Evolutionary conservation across 2,329 filamentous ascomycete species (phyloP).

Genomic region (Bipolaris cookei): DNA sequence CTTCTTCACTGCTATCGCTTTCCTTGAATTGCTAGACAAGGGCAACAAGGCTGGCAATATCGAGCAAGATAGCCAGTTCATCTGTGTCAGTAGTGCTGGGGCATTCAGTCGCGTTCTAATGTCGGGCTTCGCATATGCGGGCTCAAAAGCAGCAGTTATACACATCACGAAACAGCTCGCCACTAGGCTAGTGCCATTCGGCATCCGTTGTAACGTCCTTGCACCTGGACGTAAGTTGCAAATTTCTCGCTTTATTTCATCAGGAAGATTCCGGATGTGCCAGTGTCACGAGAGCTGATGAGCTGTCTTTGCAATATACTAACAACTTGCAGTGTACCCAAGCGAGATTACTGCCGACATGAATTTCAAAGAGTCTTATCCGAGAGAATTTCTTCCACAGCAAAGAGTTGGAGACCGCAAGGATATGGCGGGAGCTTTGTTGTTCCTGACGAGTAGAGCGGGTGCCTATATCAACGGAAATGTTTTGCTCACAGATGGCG

Average conservation of each 20-base stretch:
- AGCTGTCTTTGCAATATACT: background rate
- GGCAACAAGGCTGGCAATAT: conserved; percentile 38
- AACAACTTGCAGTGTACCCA: conserved; percentile 14
- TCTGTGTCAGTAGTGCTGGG: conserved; percentile 9
- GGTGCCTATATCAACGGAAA: conserved; percentile 45
- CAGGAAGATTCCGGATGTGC: too few relatives aligned
- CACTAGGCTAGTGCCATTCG: conserved; percentile 48
- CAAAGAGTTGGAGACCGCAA: conserved; percentile 49
- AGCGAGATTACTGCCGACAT: conserved; percentile 20
- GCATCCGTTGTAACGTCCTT: conserved; percentile 58
- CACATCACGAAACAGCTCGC: conserved; percentile 57
- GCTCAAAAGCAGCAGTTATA: conserved; percentile 47
- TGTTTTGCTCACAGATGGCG: conserved; percentile 24
- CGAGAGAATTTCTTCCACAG: conserved; percentile 18
- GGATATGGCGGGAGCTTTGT: conserved; percentile 53
- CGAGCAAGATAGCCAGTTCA: conserved; percentile 11
- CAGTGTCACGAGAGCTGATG: background rate
- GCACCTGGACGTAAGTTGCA: conserved; percentile 50
- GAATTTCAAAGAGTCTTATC: background rate
- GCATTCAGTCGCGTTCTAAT: conserved; percentile 24
- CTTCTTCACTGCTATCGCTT: conserved; percentile 51
- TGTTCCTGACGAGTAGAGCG: conserved; percentile 53
- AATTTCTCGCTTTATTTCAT: background rate
- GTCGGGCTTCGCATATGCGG: conserved; percentile 23
- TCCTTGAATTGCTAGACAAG: conserved; percentile 50